Conservation (phyloP, 495 filamentous ascomycete genomes). For the Penicillium antarcticum region DNA sequence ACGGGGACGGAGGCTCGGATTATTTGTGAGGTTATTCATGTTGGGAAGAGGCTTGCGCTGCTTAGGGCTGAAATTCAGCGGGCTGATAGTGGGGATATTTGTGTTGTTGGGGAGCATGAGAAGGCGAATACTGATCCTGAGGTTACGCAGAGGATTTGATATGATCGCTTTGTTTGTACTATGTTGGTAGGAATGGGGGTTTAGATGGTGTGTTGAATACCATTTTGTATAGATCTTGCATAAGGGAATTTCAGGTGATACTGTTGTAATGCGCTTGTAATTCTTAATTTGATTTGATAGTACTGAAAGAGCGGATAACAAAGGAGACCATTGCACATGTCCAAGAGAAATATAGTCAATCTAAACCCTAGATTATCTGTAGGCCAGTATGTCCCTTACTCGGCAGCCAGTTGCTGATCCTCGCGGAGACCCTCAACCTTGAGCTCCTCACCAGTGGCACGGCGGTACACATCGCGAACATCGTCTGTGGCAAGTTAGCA, state of each 20-base stretch:
- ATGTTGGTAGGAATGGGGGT: too few relatives aligned
- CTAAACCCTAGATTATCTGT: constrained; percentile 32
- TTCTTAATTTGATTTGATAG: constrained; percentile 13
- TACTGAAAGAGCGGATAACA: constrained; percentile 9
- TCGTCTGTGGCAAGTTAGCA: constrained; percentile 57
- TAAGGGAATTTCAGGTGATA: neutral
- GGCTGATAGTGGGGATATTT: constrained; percentile 47
- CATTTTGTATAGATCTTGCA: constrained; percentile 1
- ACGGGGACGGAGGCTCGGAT: constrained; percentile 48
- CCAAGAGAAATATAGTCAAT: constrained; percentile 33
- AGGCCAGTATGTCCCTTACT: constrained; percentile 28
- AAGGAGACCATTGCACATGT: constrained; percentile 22
- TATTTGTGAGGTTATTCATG: constrained; percentile 59
- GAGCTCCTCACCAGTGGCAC: constrained; percentile 84
- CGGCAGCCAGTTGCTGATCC: constrained; percentile 48
- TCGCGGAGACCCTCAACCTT: constrained; percentile 58
- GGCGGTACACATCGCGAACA: constrained; percentile 87
- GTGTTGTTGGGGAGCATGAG: constrained; percentile 65
- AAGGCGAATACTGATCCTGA: constrained; percentile 63
- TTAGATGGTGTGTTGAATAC: neutral
- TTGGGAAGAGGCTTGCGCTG: constrained; percentile 55
- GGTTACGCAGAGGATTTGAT: constrained; percentile 25
- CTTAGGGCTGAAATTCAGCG: constrained; percentile 39
- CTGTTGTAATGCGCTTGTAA: constrained; percentile 10
- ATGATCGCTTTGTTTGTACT: neutral